Base-by-base conservation (phyloP, 768 basidiomycete genomes). In the Lentinula lateritia region DNA sequence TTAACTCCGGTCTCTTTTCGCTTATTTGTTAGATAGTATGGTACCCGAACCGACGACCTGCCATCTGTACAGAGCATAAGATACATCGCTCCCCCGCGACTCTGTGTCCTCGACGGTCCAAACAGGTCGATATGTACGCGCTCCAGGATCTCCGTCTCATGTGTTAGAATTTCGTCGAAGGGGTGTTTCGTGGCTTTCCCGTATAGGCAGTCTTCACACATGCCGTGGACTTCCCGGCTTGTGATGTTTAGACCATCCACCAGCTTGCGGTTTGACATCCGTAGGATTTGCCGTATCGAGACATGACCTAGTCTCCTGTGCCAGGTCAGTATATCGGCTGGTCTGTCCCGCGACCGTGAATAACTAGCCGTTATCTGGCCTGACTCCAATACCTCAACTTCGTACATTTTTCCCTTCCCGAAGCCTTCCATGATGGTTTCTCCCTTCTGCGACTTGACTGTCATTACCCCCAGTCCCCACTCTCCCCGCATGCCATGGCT, bases 131-230 rank as follows among this genome's bases (percentile, higher is more conserved):
- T 65, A 34, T 70, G 65, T 0, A 67, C 62, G 3, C 63, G 53
- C 12, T 68, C 65, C 0, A 70, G 65, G 0, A 62, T 38, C 9
- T 67, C 62, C 0, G 20, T 62, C 57, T 71, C 68, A 12, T 58
- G 65, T 3, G 28, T 42, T 0, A 66, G 60, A 1, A 39, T 61
- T 7, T 63, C 66, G 39, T 73, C 67, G 43, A 67, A 74, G n/a
- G 68, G 72, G 2, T 64, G 50, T 0, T 28, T 5, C 0, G 62
- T 58, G 6, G 71, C 68, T 58, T 71, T 69, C 15, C 68, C 66
- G 34, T 66, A 67, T 1, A 72, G 63, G 60, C 74, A 74, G 54
- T n/a, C n/a, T n/a, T n/a, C n/a, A n/a, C n/a, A n/a, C n/a, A n/a
- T n/a, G n/a, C n/a, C n/a, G n/a, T n/a, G 4, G 6, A 52, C 4